A percentile compares a stretch with the other conserved stretches of the same genome.
Evolutionary conservation across 163 green algal genomes (phyloP).

Genomic region (Scenedesmus sp.): DNA sequence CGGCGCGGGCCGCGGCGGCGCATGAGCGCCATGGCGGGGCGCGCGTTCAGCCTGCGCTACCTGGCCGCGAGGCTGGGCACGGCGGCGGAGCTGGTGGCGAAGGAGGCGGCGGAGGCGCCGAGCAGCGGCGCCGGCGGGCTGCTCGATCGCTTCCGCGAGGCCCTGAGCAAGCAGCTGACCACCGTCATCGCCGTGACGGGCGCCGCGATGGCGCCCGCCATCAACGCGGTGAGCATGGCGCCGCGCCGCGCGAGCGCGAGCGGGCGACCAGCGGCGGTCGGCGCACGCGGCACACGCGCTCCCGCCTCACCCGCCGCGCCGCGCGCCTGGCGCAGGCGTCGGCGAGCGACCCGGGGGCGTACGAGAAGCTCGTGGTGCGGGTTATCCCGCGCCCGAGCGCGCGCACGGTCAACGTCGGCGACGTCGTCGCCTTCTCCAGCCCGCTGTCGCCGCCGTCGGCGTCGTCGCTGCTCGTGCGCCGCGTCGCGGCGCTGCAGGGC

Average conservation of each 20-base stretch:
- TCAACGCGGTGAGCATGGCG: conserved; percentile 55
- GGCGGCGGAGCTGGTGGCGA: conserved; percentile 8
- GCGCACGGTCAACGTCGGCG: conserved; percentile 60
- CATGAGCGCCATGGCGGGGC: conserved; percentile 17
- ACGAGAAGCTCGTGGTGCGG: conserved; percentile 70
- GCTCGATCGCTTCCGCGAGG: conserved; percentile 56
- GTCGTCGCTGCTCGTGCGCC: conserved; percentile 65
- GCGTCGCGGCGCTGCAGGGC: conserved; percentile 79
- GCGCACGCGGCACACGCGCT: background rate
- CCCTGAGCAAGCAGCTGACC: conserved; percentile 66
- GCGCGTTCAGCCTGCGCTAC: conserved; percentile 11
- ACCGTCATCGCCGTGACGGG: conserved; percentile 65
- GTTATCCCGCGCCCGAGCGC: conserved; percentile 53
- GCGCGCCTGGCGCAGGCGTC: background rate
- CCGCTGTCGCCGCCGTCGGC: conserved; percentile 38
- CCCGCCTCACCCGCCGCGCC: background rate
- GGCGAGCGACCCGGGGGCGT: conserved; percentile 48
- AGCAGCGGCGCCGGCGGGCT: conserved; percentile 7
- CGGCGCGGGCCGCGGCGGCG: too few species aligned
- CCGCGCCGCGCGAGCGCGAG: background rate
- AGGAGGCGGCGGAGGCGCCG: background rate
- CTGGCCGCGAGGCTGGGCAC: conserved; percentile 5
- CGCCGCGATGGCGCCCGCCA: conserved; percentile 67
- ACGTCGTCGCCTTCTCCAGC: conserved; percentile 77
- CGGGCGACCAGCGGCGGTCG: background rate